phyloP scores from a whole-genome alignment of 2,329 filamentous ascomycete species.

The Celoporthe dispersa region DNA sequence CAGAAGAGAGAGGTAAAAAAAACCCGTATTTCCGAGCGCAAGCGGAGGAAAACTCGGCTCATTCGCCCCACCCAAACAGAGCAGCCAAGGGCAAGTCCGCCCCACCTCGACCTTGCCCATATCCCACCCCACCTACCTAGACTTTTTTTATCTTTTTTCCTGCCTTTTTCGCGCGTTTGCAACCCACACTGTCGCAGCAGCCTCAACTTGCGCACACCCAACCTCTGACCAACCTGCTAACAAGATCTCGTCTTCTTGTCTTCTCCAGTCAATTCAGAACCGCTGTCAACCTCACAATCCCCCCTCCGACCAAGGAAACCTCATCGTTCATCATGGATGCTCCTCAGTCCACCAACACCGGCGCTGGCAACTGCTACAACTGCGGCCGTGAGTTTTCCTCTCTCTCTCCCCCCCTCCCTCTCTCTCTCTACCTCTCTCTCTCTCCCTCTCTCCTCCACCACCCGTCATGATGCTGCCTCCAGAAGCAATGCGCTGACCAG shows the following conservation, averaged over 20 bases:
- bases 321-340: conserved; percentile 15
- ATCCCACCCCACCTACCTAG: conserved; percentile 5
- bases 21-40: conserved; percentile 4
- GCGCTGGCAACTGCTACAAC: conserved; percentile 67
- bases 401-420: background rate
- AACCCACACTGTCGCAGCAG: conserved; percentile 7
- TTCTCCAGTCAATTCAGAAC: background rate
- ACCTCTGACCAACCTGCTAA: background rate
- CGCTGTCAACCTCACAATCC: background rate
- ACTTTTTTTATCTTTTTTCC: conserved; percentile 16
- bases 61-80: conserved; percentile 2
- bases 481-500: conserved; percentile 2
- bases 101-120: conserved; percentile 14
- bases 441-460: too few relatives aligned
- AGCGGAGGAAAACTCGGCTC: conserved; percentile 20
- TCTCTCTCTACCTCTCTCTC: too few relatives aligned
- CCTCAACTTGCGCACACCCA: background rate
- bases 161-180: conserved; percentile 27
- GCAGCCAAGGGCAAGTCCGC: conserved; percentile 15
- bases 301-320: background rate
- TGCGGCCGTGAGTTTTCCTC: conserved; percentile 68
- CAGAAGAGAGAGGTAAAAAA: background rate
- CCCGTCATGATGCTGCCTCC: background rate
- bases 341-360: conserved; percentile 10
- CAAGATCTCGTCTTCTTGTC: background rate